Base-by-base conservation (phyloP, 2,329 filamentous ascomycete genomes). In the Cladobotryum protrusum region DNA sequence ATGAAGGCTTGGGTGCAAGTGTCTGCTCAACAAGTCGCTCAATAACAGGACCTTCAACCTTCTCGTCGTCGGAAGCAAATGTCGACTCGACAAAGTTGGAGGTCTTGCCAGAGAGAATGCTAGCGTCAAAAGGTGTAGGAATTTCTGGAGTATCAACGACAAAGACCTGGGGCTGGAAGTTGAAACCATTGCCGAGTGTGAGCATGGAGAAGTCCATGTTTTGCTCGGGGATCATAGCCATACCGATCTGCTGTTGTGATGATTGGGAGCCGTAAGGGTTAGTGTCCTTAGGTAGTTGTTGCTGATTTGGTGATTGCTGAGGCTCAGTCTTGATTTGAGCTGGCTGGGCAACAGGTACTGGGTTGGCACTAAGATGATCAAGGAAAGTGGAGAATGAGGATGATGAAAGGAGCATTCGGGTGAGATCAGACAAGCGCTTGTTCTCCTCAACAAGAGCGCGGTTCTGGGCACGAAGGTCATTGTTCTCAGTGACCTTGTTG, bases 191-290 rank as follows among this genome's bases (percentile, higher is more conserved):
- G 61, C 79, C 79, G 42, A 90, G 67, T 56, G 64, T 72, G n/a
- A 93, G 77, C 70, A 86, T 80, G 48, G 83, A 81, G 59, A 90
- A 84, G 61, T 95, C 87, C 67, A 90, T 75, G 47, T 72, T 76
- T 59, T 87, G 83, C 69, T 95, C 89, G 1, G 89, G 88, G 43
- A 95, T 82, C 78, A 91, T 86, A 51, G 86, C 82, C 78, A 95
- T 87, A 62, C 84, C 84, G 56, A 91, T 85, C 64, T 87, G 84
- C 56, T 84, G 79, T 59, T 81, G 76, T 46, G 81, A 75, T 53
- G 73, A 75, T 49, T 78, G 74, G 48, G 75, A 69, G 37, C 71
- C 67, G 56, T 83, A 84, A 5, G 82, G 75, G 65, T 82, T 85
- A 57, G 81, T 66, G 48, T 90, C 86, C 69, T 88, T 89, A 55